Evolutionary conservation across 306 rosid genomes (phyloP), one percentile per base, ranked within the genome.

Genomic region (Prunus fruticosa): DNA sequence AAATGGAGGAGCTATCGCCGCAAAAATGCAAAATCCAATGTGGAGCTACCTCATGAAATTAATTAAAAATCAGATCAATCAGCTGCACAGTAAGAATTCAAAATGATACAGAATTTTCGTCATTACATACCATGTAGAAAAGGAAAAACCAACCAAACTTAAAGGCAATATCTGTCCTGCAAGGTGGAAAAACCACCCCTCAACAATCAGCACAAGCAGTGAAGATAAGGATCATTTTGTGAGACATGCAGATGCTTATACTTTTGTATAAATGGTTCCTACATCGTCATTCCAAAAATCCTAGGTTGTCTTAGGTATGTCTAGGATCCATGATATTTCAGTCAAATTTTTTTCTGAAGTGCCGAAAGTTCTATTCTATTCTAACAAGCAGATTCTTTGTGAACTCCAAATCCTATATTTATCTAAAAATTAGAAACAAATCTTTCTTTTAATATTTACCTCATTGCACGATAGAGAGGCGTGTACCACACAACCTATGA

Each of bases 381-480:
- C 61, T 41, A 45, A 22, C 58, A 63, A 25, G n/a, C 30, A 19
- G 32, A n/a, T 65, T 76, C 41, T 56, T 20, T 20, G 0, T 27
- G 28, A 27, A 27, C 28, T 27, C 28, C 28, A 27, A 27, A n/a
- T 28, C 10, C 52, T 71, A 28, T 63, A 53, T 62, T 30, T 6
- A 22, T 41, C 15, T 19, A 19, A 8, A 25, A 46, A 63, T 77
- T 18, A 70, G 66, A 67, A 38, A 49, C 30, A 43, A 12, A 45
- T 23, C 75, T 51, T 58, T 50, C 38, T 15, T 46, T 57, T 12
- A 57, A 46, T 8, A 72, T 23, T 79, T 76, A 87, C 97, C 97
- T 92, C 97, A 95, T 90, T 64, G 99, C 99, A 62, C 97, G 97
- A 82, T 95, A 95, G 60, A 95, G 95, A 30, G 99, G 99, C 87